phyloP scores from a whole-genome alignment of 345 rosid genomes.

The Brassica cretica region DNA sequence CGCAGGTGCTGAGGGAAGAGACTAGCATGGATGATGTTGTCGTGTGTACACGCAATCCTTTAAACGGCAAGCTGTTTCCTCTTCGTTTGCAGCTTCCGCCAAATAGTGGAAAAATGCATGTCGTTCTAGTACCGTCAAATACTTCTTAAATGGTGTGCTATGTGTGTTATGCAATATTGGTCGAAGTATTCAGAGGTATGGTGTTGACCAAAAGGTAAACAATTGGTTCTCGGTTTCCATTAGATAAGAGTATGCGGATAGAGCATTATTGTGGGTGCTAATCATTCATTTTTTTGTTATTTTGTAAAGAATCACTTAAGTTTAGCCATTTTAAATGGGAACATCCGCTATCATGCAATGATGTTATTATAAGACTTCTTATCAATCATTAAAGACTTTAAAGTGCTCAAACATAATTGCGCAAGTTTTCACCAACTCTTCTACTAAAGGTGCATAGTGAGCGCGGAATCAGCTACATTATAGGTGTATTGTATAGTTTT shows the following conservation, averaged over 20 bases:
- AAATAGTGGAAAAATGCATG: slow-evolving; percentile 71
- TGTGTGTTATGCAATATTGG: slow-evolving; percentile 6
- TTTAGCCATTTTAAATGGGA: slow-evolving; percentile 5
- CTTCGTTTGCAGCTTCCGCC: slow-evolving; percentile 94
- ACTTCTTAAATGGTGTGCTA: slow-evolving; percentile 44
- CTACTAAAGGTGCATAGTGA: background rate
- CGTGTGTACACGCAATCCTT: slow-evolving; percentile 83
- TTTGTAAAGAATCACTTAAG: slow-evolving; percentile 3
- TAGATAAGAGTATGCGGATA: slow-evolving; percentile 1
- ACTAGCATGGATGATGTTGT: slow-evolving; percentile 61
- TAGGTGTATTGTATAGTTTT: too few species aligned
- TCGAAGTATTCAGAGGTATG: background rate
- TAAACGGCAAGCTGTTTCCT: slow-evolving; percentile 78
- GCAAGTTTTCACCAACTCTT: slow-evolving; percentile 24
- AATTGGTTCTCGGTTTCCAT: background rate
- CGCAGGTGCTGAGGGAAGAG: slow-evolving; percentile 66
- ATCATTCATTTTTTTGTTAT: slow-evolving; percentile 20
- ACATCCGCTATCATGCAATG: background rate
- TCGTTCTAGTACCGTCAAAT: slow-evolving; percentile 57
- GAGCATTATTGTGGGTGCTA: slow-evolving; percentile 6
- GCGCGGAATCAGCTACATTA: too few species aligned
- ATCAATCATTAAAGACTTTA: background rate
- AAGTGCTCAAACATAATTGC: background rate
- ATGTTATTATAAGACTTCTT: background rate
- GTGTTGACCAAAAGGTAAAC: background rate